Evolutionary conservation across 1,139 yeast genomes (phyloP).

Genomic region (Yarrowia galli): DNA sequence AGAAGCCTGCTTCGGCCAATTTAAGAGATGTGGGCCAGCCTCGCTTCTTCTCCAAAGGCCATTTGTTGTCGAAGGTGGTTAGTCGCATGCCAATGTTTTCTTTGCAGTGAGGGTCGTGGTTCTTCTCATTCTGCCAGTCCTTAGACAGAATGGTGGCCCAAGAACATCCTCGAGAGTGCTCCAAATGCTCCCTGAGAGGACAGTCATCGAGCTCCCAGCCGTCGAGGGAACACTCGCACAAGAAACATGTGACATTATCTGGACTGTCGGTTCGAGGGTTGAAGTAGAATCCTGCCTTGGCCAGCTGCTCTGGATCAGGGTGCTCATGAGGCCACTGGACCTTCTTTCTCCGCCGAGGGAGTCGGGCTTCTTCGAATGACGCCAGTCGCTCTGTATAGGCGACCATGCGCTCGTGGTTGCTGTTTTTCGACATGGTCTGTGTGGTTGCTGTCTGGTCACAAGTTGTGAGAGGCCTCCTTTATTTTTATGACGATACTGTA

Average conservation of each 20-base stretch:
- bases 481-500: neutral
- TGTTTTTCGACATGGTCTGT: slow-evolving; percentile 10
- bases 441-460: no score
- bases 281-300: slow-evolving; percentile 73
- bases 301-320: slow-evolving; percentile 54
- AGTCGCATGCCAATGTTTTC: slow-evolving; percentile 56
- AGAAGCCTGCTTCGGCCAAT: slow-evolving; percentile 75
- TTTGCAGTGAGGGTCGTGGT: slow-evolving; percentile 53
- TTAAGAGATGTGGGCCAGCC: slow-evolving; percentile 56
- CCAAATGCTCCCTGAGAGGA: slow-evolving; percentile 57
- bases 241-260: slow-evolving; percentile 68
- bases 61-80: slow-evolving; percentile 59
- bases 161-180: slow-evolving; percentile 58
- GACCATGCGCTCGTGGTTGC: slow-evolving; percentile 29
- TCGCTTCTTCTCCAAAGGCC: slow-evolving; percentile 60
- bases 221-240: slow-evolving; percentile 58
- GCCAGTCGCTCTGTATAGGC: slow-evolving; percentile 46
- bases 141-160: slow-evolving; percentile 49
- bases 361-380: slow-evolving; percentile 45
- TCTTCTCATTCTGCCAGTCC: slow-evolving; percentile 44
- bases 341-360: slow-evolving; percentile 43
- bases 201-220: slow-evolving; percentile 53
- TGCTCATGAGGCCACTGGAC: slow-evolving; percentile 48
- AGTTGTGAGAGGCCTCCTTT: neutral
- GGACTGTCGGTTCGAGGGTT: slow-evolving; percentile 56